Evolutionary conservation across 73 alveolate genomes (phyloP).

Genomic region (Strombidium stylifer): DNA sequence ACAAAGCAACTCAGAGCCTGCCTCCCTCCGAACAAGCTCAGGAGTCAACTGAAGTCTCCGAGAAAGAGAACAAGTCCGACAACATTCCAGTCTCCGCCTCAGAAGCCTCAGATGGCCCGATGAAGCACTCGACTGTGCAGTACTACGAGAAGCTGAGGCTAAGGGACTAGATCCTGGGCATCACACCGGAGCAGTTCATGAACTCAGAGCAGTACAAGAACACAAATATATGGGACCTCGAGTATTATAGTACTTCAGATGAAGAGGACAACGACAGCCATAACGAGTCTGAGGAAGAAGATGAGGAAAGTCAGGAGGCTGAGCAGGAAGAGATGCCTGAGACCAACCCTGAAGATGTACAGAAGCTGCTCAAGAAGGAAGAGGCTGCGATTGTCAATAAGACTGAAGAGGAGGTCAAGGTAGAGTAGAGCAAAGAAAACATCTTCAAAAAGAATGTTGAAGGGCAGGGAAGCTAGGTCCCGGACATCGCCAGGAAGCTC

Average conservation of each 20-base stretch:
- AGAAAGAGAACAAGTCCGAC: neutral
- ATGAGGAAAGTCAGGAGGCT: conserved; percentile 16
- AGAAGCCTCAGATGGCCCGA: too few species aligned
- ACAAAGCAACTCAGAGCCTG: neutral
- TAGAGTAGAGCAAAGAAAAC: neutral
- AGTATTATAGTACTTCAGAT: conserved; percentile 47
- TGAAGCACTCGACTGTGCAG: neutral
- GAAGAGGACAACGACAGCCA: conserved; percentile 64
- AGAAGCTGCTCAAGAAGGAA: neutral
- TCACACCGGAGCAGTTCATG: neutral
- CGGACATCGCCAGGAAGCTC: conserved; percentile 11
- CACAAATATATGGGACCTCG: conserved; percentile 50
- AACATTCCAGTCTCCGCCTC: neutral
- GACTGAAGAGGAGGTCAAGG: neutral
- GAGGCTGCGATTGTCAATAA: neutral
- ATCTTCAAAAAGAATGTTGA: conserved; percentile 1
- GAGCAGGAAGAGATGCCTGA: conserved; percentile 18
- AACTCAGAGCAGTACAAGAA: conserved; percentile 4
- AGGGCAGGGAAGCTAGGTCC: conserved; percentile 15
- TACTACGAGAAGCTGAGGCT: conserved; percentile 18
- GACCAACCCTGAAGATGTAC: neutral
- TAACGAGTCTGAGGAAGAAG: conserved; percentile 16
- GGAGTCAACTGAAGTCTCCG: neutral
- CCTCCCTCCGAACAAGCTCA: neutral
- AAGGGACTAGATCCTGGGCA: conserved; percentile 10